Percentiles rank a stretch among this genome's conserved stretches.
Evolutionary conservation across 345 rosid species (phyloP).

Genomic region (Hibiscus syriacus): DNA sequence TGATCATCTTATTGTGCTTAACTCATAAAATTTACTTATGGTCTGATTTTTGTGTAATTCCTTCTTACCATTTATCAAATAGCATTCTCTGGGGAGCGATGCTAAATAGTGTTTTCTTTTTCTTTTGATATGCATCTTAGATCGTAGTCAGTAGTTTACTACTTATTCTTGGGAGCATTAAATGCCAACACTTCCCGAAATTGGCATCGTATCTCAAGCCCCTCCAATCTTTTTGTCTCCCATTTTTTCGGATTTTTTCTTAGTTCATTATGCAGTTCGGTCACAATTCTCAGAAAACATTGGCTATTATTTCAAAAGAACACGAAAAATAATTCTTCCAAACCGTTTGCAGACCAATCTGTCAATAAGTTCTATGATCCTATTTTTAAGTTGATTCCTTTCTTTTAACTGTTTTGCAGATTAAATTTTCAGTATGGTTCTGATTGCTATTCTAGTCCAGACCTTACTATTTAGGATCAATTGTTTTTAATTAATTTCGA

Average conservation of each 20-base stretch:
- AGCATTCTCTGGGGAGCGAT: too few species aligned
- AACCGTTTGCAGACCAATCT: too few species aligned
- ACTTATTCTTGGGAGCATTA: not conserved
- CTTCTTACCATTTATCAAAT: too few species aligned
- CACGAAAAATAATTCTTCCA: too few species aligned
- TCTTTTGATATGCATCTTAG: too few species aligned
- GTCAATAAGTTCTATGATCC: not conserved
- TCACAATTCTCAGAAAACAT: not conserved
- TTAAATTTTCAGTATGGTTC: not conserved
- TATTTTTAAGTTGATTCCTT: not conserved
- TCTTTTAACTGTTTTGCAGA: not conserved
- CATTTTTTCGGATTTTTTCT: not conserved
- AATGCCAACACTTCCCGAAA: not conserved
- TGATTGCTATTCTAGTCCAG: too few species aligned
- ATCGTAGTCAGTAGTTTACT: too few species aligned
- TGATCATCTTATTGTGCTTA: too few species aligned
- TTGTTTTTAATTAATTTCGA: not conserved
- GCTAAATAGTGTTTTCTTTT: too few species aligned
- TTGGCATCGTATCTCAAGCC: not conserved
- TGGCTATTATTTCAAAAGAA: not conserved
- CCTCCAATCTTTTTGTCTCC: not conserved
- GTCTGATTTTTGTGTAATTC: too few species aligned
- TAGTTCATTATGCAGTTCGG: not conserved
- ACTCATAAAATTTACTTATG: too few species aligned
- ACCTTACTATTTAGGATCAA: not conserved